Conservation (phyloP, 768 basidiomycete species). For the Pleurotus sapidus region DNA sequence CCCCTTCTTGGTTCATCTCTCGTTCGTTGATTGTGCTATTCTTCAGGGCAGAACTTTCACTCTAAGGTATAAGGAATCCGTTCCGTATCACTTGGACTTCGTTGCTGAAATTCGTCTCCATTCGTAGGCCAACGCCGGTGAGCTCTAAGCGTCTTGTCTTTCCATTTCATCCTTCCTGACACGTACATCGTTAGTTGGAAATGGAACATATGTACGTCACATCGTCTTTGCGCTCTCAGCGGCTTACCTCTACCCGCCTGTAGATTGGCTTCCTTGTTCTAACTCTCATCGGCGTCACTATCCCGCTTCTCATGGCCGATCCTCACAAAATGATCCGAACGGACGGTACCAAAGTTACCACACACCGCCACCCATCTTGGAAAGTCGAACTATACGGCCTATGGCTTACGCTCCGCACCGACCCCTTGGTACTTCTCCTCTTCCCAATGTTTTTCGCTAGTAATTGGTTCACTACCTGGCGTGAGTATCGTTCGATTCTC, state of each 20-base stretch:
- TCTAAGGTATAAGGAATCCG: constrained; percentile 42
- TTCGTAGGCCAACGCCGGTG: constrained; percentile 14
- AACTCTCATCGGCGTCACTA: constrained; percentile 61
- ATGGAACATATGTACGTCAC: constrained; percentile 68
- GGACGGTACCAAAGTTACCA: constrained; percentile 67
- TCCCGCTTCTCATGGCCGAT: constrained; percentile 70
- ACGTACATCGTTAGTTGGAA: constrained; percentile 42
- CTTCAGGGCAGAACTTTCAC: constrained; percentile 62
- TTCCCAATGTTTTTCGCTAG: constrained; percentile 87
- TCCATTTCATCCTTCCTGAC: background rate
- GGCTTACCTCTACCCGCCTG: constrained; percentile 1
- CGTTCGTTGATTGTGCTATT: constrained; percentile 43
- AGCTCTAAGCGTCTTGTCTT: constrained; percentile 1
- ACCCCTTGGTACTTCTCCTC: constrained; percentile 69
- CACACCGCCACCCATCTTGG: constrained; percentile 72
- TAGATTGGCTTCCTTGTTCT: constrained; percentile 77
- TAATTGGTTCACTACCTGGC: constrained; percentile 88
- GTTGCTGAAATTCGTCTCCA: background rate
- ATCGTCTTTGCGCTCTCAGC: background rate
- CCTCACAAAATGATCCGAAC: constrained; percentile 71
- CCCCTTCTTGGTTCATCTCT: constrained; percentile 45
- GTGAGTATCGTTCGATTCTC: constrained; percentile 35
- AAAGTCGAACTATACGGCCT: constrained; percentile 70
- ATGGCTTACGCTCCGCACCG: constrained; percentile 63
- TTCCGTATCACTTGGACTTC: constrained; percentile 19